Conservation (phyloP, 2,329 filamentous ascomycete genomes). For the Fusarium begoniae region DNA sequence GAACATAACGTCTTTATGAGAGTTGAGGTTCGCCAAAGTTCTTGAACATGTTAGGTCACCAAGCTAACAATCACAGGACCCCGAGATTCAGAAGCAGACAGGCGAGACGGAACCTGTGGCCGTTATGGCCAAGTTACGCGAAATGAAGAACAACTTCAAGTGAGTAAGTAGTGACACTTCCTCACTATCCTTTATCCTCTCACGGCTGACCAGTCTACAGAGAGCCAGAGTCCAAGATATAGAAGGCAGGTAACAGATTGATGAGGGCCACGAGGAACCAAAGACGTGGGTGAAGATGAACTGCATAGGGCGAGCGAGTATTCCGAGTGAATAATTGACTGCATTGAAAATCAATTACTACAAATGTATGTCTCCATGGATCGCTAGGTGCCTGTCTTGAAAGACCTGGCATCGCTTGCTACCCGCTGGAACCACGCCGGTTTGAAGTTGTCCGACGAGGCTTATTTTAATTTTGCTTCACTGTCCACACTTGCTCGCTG, state of each 20-base stretch:
- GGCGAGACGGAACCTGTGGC: slow-evolving; percentile 82
- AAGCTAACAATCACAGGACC: slow-evolving; percentile 64
- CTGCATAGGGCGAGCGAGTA: not conserved
- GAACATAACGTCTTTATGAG: slow-evolving; percentile 98
- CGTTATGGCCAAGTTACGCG: slow-evolving; percentile 85
- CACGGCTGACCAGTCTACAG: slow-evolving; percentile 13
- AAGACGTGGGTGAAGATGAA: not conserved
- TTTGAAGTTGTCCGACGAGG: slow-evolving; percentile 37
- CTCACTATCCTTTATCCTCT: no score
- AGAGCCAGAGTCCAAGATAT: slow-evolving; percentile 46
- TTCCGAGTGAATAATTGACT: not conserved
- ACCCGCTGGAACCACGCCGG: slow-evolving; percentile 43
- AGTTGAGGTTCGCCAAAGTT: slow-evolving; percentile 67
- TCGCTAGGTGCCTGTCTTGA: slow-evolving; percentile 45
- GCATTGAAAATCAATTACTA: not conserved
- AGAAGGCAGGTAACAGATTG: not conserved
- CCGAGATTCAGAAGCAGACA: slow-evolving; percentile 83
- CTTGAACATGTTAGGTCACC: not conserved
- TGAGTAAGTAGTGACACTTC: slow-evolving; percentile 54
- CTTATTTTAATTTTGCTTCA: slow-evolving; percentile 69
- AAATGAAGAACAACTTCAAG: slow-evolving; percentile 87
- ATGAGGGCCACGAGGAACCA: not conserved
- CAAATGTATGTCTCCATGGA: slow-evolving; percentile 49
- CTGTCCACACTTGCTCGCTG: slow-evolving; percentile 74
- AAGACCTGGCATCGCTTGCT: slow-evolving; percentile 43